phyloP scores from a whole-genome alignment of 179 eudicot genomes.

The Camellia oleifera region DNA sequence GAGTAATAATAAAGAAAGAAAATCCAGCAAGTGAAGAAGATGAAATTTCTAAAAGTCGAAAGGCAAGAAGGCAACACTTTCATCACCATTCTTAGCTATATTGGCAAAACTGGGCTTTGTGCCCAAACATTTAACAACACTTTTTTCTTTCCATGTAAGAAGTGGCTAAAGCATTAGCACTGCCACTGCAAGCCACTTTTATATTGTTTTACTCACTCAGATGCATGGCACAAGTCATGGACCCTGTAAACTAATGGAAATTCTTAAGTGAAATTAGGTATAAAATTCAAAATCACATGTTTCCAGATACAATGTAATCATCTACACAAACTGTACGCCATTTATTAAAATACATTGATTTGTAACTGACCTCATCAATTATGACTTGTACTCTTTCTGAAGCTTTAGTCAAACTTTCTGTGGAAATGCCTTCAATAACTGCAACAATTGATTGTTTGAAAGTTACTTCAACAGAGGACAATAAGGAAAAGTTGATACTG shows the following conservation, averaged over 20 bases:
- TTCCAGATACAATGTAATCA: background rate
- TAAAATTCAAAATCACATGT: constrained; percentile 5
- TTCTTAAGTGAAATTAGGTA: background rate
- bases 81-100: background rate
- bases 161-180: background rate
- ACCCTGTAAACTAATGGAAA: background rate
- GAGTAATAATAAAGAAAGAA: background rate
- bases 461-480: constrained; percentile 3
- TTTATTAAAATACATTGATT: background rate
- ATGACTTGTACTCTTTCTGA: constrained; percentile 56
- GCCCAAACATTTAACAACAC: background rate
- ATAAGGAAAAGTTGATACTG: background rate
- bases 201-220: background rate
- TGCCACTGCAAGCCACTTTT: background rate
- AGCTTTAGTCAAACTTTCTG: constrained; percentile 33
- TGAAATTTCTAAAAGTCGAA: background rate
- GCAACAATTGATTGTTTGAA: constrained; percentile 20
- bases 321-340: background rate
- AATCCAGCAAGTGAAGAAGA: background rate
- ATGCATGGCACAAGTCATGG: background rate
- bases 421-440: constrained; percentile 35
- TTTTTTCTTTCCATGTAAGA: background rate
- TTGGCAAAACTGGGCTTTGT: background rate
- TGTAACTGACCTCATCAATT: constrained; percentile 59
- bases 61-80: background rate